Evolutionary conservation across 2,329 filamentous ascomycete genomes (phyloP), one percentile per base, ranked within the genome.

Genomic region (Simplicillium sp.): DNA sequence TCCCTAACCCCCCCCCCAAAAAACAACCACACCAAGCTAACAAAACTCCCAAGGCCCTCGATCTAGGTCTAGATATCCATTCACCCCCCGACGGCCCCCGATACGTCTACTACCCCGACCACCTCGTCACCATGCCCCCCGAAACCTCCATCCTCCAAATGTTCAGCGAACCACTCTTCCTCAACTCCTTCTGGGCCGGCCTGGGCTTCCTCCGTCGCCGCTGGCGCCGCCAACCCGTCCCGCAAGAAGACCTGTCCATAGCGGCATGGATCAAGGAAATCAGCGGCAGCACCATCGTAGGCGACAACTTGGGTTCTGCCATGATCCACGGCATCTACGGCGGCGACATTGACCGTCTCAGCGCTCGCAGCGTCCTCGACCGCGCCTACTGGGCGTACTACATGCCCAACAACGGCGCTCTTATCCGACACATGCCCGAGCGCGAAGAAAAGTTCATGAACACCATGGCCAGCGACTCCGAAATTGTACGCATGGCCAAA

Each of bases 281-380:
- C 32, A 56, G 46, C 38, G 51, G 53, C 32, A 56, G 54, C 46
- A 40, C 46, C 32, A 43, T 54, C 29, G 48, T 84, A 7, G 77
- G 78, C 12, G 71, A 92, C 50, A 89, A 94, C 51, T 40, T 95
- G 14, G 62, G 79, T 7, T 95, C 87, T 5, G 87, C 82, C 39
- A 64, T 80, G 54, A 54, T 87, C 40, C 92, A 97, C 60, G 92
- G 92, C 34, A 87, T 97, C 44, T 95, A 94, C 59, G 92, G 89
- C 16, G 92, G 92, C 5, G 85, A 96, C 60, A 77, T 94, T 37
- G 79, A 85, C 57, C 73, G 82, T 55, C 67, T 97, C 38, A 95
- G 88, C 59, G 78, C 77, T 37, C 78, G 77, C 50, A 79, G 77
- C 38, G 66, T 81, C 9, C 49, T 60, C 14, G 58, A 61, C 18